A percentile compares a stretch with the other conserved stretches of the same genome.
phyloP scores from a whole-genome alignment of 2,329 filamentous ascomycete genomes.

The Colletotrichum sp. region DNA sequence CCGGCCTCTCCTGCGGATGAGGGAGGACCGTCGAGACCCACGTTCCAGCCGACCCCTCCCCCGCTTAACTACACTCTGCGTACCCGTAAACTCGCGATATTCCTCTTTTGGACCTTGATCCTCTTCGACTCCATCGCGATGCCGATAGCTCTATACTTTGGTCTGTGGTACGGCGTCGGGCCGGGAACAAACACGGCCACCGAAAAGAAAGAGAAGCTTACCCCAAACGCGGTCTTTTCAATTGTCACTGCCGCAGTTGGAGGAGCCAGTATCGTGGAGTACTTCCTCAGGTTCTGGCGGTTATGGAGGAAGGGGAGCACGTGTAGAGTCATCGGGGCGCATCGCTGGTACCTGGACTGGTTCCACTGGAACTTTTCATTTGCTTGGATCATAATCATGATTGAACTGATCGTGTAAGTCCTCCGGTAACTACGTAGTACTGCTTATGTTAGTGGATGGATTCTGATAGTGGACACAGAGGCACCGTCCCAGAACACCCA shows the following conservation, averaged over 20 bases:
- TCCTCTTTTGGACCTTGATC: constrained; percentile 64
- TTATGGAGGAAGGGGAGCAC: constrained; percentile 56
- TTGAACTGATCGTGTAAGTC: constrained; percentile 54
- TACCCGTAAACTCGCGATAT: constrained; percentile 56
- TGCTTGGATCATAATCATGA: constrained; percentile 61
- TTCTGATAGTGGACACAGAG: neutral
- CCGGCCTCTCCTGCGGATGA: neutral
- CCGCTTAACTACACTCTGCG: constrained; percentile 23
- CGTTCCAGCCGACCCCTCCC: constrained; percentile 12
- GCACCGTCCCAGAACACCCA: constrained; percentile 24
- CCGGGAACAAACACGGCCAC: constrained; percentile 35
- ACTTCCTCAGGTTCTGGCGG: constrained; percentile 56
- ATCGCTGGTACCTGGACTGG: constrained; percentile 50
- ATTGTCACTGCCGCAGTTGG: constrained; percentile 59
- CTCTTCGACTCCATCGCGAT: constrained; percentile 63
- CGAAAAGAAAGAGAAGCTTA: constrained; percentile 30
- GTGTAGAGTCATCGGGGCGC: constrained; percentile 48
- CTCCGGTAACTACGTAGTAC: accelerated
- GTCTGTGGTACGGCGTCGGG: constrained; percentile 58
- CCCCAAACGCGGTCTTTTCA: constrained; percentile 46
- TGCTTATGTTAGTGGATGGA: no score
- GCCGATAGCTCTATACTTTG: constrained; percentile 65
- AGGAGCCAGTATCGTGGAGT: constrained; percentile 58
- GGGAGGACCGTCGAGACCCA: neutral
- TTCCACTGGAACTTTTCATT: constrained; percentile 63